Evolutionary conservation across 495 filamentous ascomycete species (phyloP), one percentile per base, ranked within the genome.

Genomic region (Trichodelitschia bisporula): DNA sequence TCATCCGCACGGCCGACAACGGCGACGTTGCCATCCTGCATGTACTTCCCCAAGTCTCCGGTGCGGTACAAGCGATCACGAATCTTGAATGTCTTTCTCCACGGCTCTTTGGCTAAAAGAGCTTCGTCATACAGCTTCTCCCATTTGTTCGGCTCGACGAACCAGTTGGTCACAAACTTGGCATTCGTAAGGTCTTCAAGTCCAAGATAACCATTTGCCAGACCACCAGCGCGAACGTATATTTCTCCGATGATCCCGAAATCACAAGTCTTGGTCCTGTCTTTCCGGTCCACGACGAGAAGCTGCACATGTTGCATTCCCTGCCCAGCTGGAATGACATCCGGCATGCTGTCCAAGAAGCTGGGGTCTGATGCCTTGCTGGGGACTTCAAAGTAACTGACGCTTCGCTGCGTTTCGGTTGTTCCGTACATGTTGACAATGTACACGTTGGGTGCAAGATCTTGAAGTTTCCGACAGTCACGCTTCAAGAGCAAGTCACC

Each of bases 301-400:
- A 97, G 60, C 45, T 95, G 86, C 3, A 97, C 86, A 42, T 93
- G 69, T 35, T 78, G 50, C 78, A 95, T 97, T 12, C 86, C 86
- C 43, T 61, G 66, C 18, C 86, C 86, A 18, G 72, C 82, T 0
- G 84, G 77, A 18, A 97, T 75, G 11, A 76, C 66, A 36, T 95
- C 76, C 40, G 62, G 64, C 48, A 86, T 62, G 14, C 53, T 57
- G 25, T 79, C 69, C 14, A 91, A 55, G 40, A 62, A 76, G 9
- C 62, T 53, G 3, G 74, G 66, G 37, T 84, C 64, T 24, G 62
- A 53, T 4, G 57, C 63, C 16, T 64, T 55, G 38, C 72, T 74
- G 0, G 75, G 77, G 14, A 93, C 67, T 42, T 86, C 72, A 46
- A 64, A 97, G 51, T 76, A 97, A 37, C 66, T 74, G 20, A 97